Conservation (phyloP, 2,329 filamentous ascomycete genomes). For the Epichloe sp. region DNA sequence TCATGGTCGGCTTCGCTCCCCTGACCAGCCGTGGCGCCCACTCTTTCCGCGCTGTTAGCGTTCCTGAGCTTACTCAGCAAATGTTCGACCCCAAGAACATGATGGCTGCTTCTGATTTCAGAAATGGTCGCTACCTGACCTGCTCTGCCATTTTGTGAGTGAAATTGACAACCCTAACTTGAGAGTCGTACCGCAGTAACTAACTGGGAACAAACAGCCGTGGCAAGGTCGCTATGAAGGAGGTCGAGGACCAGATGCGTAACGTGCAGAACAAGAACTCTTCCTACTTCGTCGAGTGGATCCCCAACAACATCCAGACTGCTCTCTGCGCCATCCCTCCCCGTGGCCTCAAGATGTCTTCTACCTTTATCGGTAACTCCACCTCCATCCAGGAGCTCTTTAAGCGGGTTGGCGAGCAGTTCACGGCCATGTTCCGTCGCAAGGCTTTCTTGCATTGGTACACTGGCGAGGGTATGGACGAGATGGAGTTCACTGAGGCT, state of each 20-base stretch:
- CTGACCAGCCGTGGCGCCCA: constrained; percentile 73
- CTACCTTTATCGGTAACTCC: constrained; percentile 97
- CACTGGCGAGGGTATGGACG: constrained; percentile 99
- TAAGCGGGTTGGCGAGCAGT: constrained; percentile 99
- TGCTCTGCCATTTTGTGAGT: constrained; percentile 95
- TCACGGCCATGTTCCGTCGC: constrained; percentile 98
- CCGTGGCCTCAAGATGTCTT: constrained; percentile 95
- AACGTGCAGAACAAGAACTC: constrained; percentile 99
- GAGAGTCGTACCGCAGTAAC: not conserved
- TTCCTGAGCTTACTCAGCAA: constrained; percentile 97
- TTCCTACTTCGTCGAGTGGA: constrained; percentile 99
- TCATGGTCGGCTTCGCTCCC: constrained; percentile 99
- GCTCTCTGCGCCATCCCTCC: constrained; percentile 97
- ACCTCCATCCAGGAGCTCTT: constrained; percentile 99
- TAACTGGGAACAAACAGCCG: constrained; percentile 44
- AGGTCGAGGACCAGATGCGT: constrained; percentile 99
- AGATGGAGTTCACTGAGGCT: constrained; percentile 99
- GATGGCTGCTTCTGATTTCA: constrained; percentile 99
- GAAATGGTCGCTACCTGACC: constrained; percentile 97
- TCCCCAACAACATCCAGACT: constrained; percentile 99
- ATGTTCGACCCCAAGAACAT: constrained; percentile 99
- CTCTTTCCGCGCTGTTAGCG: constrained; percentile 93
- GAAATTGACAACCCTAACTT: not conserved
- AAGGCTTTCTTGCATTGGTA: constrained; percentile 99
- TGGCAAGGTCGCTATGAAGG: constrained; percentile 99